Conservation (phyloP, 768 basidiomycete genomes). For the Tricholoma matsutake region DNA sequence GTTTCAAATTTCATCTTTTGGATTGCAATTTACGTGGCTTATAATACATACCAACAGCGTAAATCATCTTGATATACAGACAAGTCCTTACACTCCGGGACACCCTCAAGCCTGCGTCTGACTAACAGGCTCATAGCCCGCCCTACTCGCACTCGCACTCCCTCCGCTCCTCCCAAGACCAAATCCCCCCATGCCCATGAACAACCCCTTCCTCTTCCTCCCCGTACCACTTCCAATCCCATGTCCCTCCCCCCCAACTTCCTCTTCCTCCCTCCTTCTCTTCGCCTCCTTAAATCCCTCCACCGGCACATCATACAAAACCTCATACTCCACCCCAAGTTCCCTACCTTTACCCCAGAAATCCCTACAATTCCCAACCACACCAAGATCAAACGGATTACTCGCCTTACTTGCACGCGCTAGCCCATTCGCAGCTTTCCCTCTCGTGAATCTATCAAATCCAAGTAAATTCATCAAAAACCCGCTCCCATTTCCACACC, state of each 20-base stretch:
- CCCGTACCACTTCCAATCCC: constrained; percentile 18
- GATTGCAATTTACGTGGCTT: too few relatives aligned
- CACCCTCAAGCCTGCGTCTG: constrained; percentile 38
- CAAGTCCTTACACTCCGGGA: too few relatives aligned
- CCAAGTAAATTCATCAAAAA: constrained; percentile 92
- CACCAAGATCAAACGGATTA: constrained; percentile 91
- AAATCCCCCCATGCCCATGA: constrained; percentile 43
- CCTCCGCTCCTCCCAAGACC: constrained; percentile 36
- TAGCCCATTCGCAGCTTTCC: constrained; percentile 85
- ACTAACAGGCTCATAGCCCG: constrained; percentile 66
- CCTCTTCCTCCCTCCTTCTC: constrained; percentile 54
- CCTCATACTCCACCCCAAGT: constrained; percentile 87
- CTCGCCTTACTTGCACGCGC: constrained; percentile 68
- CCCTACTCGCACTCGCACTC: constrained; percentile 42
- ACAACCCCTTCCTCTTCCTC: constrained; percentile 45
- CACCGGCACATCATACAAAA: constrained; percentile 81
- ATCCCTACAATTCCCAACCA: constrained; percentile 80
- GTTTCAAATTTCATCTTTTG: too few relatives aligned
- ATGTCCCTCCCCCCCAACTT: constrained; percentile 27
- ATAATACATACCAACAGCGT: too few relatives aligned
- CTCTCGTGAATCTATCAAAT: constrained; percentile 91
- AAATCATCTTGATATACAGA: too few relatives aligned
- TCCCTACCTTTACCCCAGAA: constrained; percentile 90
- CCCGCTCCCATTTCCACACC: constrained; percentile 49
- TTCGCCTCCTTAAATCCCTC: constrained; percentile 84